Evolutionary conservation across 1,284 basidiomycete species (phyloP), one percentile per base, ranked within the genome.

Genomic region (Microstroma glucosiphilum): DNA sequence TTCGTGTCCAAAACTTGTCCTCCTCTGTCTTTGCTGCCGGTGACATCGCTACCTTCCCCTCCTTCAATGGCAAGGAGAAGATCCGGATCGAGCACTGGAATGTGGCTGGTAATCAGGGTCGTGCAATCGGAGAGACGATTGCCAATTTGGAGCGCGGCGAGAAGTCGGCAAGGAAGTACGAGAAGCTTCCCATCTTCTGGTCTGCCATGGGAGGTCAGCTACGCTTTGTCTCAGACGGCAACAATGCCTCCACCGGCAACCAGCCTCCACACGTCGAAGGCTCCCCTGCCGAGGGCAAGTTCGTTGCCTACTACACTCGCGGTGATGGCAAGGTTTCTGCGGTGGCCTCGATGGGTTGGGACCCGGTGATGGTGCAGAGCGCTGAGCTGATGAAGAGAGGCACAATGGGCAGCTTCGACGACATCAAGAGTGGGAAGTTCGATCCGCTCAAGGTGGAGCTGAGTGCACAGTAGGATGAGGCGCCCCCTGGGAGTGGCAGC

Each of bases 51-150:
- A 83, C 86, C 60, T 91, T 89, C 77, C 88, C 89, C 2, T 69
- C 63, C 21, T 40, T 59, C n/a, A 48, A 57, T 30, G 64, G 65
- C 12, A 80, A 78, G 2, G 83, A 83, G 57, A 76, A 82, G 63
- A 81, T 82, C 58, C 82, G 91, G 51, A 88, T 93, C 66, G 92
- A 94, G 80, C 92, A 94, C 80, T 94, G 91, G 91, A 92, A 89
- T 85, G 88, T 90, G 63, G 89, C 89, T 21, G 86, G 87, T 49
- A 91, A 91, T 79, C 89, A 94, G 70, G 92, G 51, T 83, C 87
- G 6, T 86, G 86, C 40, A 81, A 81, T 48, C 80, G 43, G 46
- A 51, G 40, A 21, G 21, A 54, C 51, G 40, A 23, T n/a, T 25
- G 51, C 51, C 17, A 15, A 13, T 23, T 21, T 54, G 21, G 23